Percentiles rank a stretch among this genome's conserved stretches.
Conservation (phyloP, 176 grass and related monocot species). For the Themeda triandra region DNA sequence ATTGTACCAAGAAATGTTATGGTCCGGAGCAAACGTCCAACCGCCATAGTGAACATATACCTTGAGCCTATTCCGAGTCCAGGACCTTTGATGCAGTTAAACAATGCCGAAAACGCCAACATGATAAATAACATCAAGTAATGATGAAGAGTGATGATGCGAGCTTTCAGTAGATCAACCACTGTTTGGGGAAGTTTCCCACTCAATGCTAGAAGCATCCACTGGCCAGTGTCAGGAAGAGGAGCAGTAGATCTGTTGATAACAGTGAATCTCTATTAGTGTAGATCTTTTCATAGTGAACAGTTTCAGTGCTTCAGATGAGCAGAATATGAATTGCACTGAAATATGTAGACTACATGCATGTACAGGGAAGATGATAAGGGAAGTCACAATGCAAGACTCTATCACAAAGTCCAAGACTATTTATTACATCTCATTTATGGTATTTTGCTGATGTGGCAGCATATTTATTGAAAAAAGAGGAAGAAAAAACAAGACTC, state of each 20-base stretch:
- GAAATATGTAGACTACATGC: not conserved
- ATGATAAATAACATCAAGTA: conserved; percentile 92
- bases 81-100: conserved; percentile 71
- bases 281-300: not conserved
- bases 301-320: not conserved
- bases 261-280: conserved; percentile 1
- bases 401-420: too few species aligned
- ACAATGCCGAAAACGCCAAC: conserved; percentile 75
- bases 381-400: too few species aligned
- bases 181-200: conserved; percentile 69
- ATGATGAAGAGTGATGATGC: conserved; percentile 86
- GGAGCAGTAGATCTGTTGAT: conserved; percentile 54
- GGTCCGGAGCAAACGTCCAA: conserved; percentile 61
- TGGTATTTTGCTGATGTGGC: too few species aligned
- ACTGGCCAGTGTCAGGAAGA: conserved; percentile 86
- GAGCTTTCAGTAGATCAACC: conserved; percentile 67
- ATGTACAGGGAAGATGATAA: not conserved
- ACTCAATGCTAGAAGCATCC: conserved; percentile 73
- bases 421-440: too few species aligned
- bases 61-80: conserved; percentile 71
- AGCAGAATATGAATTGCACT: not conserved
- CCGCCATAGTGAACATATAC: conserved; percentile 88
- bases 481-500: too few species aligned
- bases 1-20: conserved; percentile 76
- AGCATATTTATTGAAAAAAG: too few species aligned